Evolutionary conservation across 768 basidiomycete species (phyloP).

Genomic region (Boletus speciosus): DNA sequence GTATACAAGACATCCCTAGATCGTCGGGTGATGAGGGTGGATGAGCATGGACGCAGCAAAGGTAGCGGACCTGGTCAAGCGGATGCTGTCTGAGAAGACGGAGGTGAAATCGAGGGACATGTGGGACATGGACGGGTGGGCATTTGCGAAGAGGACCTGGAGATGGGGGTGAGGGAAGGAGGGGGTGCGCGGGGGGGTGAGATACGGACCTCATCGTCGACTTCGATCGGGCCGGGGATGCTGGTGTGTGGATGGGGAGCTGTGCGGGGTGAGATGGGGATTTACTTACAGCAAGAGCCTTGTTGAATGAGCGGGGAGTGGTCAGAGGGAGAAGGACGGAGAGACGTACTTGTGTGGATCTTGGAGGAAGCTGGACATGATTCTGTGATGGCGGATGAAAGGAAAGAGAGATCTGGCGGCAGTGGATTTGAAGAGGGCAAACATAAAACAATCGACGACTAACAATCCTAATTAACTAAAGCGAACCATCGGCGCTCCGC

Average conservation of each 20-base stretch:
- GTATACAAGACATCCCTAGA: conserved; percentile 74
- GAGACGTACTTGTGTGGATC: conserved; percentile 49
- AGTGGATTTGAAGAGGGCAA: conserved; percentile 2
- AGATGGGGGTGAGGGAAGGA: neutral
- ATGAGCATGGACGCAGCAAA: neutral
- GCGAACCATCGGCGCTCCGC: conserved; percentile 8
- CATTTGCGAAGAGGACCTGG: conserved; percentile 89
- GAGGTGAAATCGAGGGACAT: conserved; percentile 85
- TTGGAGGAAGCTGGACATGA: conserved; percentile 30
- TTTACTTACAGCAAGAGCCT: conserved; percentile 48
- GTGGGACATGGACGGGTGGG: conserved; percentile 87
- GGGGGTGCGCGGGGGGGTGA: neutral
- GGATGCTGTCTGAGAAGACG: conserved; percentile 84
- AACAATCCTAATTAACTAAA: too few relatives aligned
- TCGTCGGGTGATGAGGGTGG: neutral
- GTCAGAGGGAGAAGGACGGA: conserved; percentile 16
- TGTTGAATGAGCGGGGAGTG: conserved; percentile 14
- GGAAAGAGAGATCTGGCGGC: neutral
- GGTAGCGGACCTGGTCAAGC: conserved; percentile 62
- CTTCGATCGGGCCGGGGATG: conserved; percentile 63
- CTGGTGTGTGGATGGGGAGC: conserved; percentile 28
- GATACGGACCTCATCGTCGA: conserved; percentile 52
- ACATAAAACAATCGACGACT: neutral
- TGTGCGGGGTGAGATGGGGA: neutral
- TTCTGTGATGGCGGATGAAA: neutral